Evolutionary conservation across 805 yeast genomes (phyloP), one percentile per base, ranked within the genome.

Genomic region (Yamadazyma nakazawae): DNA sequence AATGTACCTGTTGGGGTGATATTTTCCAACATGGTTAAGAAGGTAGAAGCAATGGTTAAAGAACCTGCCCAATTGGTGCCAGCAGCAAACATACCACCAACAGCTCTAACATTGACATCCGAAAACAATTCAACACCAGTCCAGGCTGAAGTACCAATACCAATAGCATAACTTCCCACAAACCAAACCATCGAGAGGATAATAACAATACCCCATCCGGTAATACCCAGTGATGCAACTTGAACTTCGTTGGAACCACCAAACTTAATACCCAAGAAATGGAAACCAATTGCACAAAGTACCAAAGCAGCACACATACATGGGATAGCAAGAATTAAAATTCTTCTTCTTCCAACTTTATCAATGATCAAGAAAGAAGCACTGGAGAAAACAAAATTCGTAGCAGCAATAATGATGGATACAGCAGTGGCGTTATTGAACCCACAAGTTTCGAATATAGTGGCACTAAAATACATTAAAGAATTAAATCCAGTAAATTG

Each of bases 71-170:
- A 92, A 71, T 92, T 92, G 37, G 91, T 83, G 13, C 94, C 92
- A 11, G 97, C 88, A 1, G 97, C 90, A 59, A 81, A 84, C 48
- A 96, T 88, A 9, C 90, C 83, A 50, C 98, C 98, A 40, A 89
- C 76, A 49, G 96, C 96, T 64, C 99, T 82, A 30, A 92, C 97
- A 51, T 82, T 80, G 21, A 72, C 75, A 75, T 91, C 96, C 31
- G 97, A 94, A 71, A 94, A 90, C 60, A 92, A 72, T 68, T 92
- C 99, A 47, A 92, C 85, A 62, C 94, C 97, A 63, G 92, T 96
- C 99, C 99, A 92, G 47, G 98, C 97, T 46, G 89, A 94, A 65
- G 92, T 91, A 69, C 99, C 99, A 55, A 91, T 88, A 55, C 98
- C 98, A 54, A 88, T 73, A 41, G 97, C 96, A 63, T 91, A 92